Evolutionary conservation across 225 moss, liverwort and hornwort genomes (phyloP).

Genomic region (Sphagnum contortum): DNA sequence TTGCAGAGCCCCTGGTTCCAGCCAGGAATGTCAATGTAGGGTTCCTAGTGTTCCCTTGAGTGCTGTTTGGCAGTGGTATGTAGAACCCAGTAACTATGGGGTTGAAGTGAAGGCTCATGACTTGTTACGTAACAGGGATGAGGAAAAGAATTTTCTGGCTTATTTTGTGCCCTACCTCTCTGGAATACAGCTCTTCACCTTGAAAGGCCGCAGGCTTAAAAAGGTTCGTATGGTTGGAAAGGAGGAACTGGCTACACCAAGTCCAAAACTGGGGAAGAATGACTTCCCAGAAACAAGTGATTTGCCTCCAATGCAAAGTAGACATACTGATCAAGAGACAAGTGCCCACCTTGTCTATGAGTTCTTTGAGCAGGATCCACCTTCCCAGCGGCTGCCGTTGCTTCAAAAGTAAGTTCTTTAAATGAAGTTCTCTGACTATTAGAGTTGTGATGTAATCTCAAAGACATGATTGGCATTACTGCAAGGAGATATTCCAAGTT

Average conservation of each 20-base stretch:
- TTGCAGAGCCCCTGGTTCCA: not conserved
- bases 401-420: conserved; percentile 22
- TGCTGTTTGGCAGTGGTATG: conserved; percentile 56
- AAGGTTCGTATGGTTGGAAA: conserved; percentile 4
- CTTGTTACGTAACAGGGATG: conserved; percentile 20
- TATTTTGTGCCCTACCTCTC: conserved; percentile 50
- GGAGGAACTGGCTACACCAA: conserved; percentile 12
- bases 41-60: conserved; percentile 18
- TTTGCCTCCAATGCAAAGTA: no score
- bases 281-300: no score
- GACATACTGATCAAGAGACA: no score
- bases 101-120: conserved; percentile 34
- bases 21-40: conserved; percentile 11
- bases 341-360: conserved; percentile 32
- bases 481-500: not conserved
- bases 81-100: conserved; percentile 45
- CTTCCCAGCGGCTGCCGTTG: conserved; percentile 44
- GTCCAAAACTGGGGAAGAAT: conserved; percentile 1
- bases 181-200: conserved; percentile 48
- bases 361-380: conserved; percentile 41
- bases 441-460: no score
- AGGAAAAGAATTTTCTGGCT: conserved; percentile 27
- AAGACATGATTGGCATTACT: no score
- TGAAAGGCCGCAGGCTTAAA: conserved; percentile 4
- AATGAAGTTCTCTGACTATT: no score